Evolutionary conservation across 2,329 filamentous ascomycete genomes (phyloP), one percentile per base, ranked within the genome.

Genomic region (Lomentospora prolificans): DNA sequence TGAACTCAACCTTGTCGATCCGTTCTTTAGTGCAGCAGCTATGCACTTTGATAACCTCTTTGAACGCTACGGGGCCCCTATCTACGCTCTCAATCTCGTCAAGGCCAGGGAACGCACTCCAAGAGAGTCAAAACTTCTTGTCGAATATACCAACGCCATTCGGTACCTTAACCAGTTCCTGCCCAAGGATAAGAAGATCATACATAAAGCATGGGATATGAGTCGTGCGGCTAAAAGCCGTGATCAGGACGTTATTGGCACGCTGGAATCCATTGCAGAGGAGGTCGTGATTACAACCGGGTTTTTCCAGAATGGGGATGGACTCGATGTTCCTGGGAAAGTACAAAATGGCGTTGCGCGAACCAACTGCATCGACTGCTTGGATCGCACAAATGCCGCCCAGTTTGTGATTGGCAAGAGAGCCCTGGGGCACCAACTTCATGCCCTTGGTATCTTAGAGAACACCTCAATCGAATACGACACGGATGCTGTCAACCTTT

Each of bases 161-260:
- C 81, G 85, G 44, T 99, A 99, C 63, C 82, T 99, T 51, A 99
- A 97, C 61, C 92, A 97, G 66, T 96, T 95, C 57, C 75, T 99
- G 2, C 92, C 94, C 0, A 72, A 78, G 2, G 85, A 85, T 56
- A 89, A 91, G 65, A 90, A 89, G 66, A 95, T 99, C 53, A 82
- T 92, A 8, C 92, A 99, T 68, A 90, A 94, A 63, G 90, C 92
- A 3, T 99, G 94, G 84, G 94, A 99, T 67, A 99, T 99, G 94
- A 96, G 91, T 59, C 81, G 94, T 57, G 92, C 94, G 4, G 90
- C 92, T 17, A 99, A 99, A 71, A 84, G 86, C 63, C 85, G 89
- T 33, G 91, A 94, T 57, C 88, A 95, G 64, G 91, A 99, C 71
- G 94, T 99, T 2, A 97, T 99, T 62, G 86, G 86, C 24, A 95